These are phyloP conservation scores for Lithohypha guttulata DNA, from an alignment of 2,329 filamentous ascomycete species.

Conservation along the genomic window DNA sequence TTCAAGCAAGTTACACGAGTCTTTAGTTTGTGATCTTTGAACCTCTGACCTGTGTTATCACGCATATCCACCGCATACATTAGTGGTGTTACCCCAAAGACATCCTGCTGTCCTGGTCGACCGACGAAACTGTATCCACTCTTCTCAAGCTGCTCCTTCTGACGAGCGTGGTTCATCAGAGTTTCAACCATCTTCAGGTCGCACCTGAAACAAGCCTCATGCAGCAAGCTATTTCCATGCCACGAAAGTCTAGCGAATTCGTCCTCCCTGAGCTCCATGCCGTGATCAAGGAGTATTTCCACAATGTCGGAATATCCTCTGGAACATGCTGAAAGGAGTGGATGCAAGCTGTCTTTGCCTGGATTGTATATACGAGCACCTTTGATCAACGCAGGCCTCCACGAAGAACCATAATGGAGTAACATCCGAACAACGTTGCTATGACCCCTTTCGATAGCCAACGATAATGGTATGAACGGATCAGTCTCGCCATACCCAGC, in stretches of 20 bases:
- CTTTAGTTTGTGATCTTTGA: constrained; percentile 5
- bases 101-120: constrained; percentile 11
- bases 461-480: constrained; percentile 16
- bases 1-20: constrained; percentile 5
- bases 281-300: constrained; percentile 14
- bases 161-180: constrained; percentile 9
- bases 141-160: not conserved
- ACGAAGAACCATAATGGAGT: constrained; percentile 6
- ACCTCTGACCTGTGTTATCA: not conserved
- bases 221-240: constrained; percentile 18
- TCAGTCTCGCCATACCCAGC: constrained; percentile 14
- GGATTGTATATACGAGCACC: constrained; percentile 5
- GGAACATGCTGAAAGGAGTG: constrained; percentile 16
- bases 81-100: constrained; percentile 17
- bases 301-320: constrained; percentile 15
- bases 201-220: constrained; percentile 17
- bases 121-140: constrained; percentile 2
- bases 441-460: constrained; percentile 14
- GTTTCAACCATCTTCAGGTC: constrained; percentile 15
- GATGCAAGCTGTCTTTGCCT: constrained; percentile 12
- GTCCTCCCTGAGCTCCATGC: constrained; percentile 7
- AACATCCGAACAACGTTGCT: constrained; percentile 14
- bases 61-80: constrained; percentile 18
- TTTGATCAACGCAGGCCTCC: constrained; percentile 7
- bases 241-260: constrained; percentile 13